Base-by-base conservation (phyloP, 2,329 filamentous ascomycete species). In the Reticulascus tulasneorum region DNA sequence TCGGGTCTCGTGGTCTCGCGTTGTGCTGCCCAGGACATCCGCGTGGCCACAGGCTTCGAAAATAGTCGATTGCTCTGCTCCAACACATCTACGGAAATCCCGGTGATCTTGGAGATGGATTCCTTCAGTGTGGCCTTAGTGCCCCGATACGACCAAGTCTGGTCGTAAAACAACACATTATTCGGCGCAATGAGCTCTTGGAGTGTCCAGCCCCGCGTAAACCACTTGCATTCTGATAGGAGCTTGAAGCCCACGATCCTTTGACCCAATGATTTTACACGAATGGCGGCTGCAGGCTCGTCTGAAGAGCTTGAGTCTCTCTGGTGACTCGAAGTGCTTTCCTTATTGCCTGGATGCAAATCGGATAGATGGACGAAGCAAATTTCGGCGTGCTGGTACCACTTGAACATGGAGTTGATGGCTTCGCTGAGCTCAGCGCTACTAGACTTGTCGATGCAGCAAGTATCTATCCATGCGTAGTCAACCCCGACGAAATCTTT, bases 301-400 rank as follows among this genome's bases (percentile, higher is more conserved):
- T n/a, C n/a, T n/a, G n/a, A n/a, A n/a, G n/a, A n/a, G n/a, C n/a
- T n/a, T n/a, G n/a, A n/a, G n/a, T n/a, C n/a, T n/a, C n/a, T n/a
- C n/a, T n/a, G n/a, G n/a, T n/a, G n/a, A n/a, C n/a, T n/a, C n/a
- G n/a, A n/a, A n/a, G n/a, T n/a, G n/a, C n/a, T n/a, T n/a, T 6
- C 18, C 2, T 17, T 9, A 48, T 42, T 47, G 46, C 4, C 7
- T 12, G 21, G 16, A 7, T 12, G 22, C 9, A 55, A 47, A 29
- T 56, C 53, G 7, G 42, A 40, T 9, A 62, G 39, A 34, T 55
- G 62, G 4, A 51, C 57, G 36, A 59, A 59, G 33, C 60, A 64
- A 2, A 52, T 39, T 13, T 34, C 42, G 4, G 60, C 54, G 7
- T 55, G 42, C n/a, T 45, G 42, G 38, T 64, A 64, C 56, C 59